Base-by-base conservation (phyloP, 2,329 filamentous ascomycete genomes). In the Fusarium sp. region DNA sequence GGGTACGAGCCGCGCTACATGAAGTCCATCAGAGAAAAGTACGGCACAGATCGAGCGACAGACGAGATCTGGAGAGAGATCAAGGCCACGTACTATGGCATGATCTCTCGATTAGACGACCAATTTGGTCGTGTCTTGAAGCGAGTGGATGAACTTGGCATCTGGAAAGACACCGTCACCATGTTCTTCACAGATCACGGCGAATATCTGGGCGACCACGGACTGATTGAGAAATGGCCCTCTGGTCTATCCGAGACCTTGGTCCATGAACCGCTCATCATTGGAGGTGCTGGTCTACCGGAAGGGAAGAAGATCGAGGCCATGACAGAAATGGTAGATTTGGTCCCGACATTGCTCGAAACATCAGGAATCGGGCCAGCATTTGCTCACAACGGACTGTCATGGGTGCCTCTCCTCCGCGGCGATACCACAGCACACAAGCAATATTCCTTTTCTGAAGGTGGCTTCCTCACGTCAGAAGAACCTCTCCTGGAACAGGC, bases 211-310 rank as follows among this genome's bases (percentile, higher is more conserved):
- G 79, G 79, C 11, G 79, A 82, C 47, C 72, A 80, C 48, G 79
- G 79, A 0, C 65, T 81, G 11, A 78, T 82, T 19, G 79, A 82
- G 64, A 82, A 82, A 53, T 81, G 79, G 78, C 79, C 78, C 0
- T 79, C 76, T 0, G 79, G 75, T 3, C 61, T 80, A 0, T 79
- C 75, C 0, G 76, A 80, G 29, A 71, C 72, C 1, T 71, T 82
- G 1, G 71, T 76, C 0, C 77, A 77, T 14, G 77, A 80, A 46
- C 80, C 79, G 1, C 68, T 81, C 1, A 76, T 81, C 19, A 71
- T 81, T 14, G 79, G 72, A 1, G 78, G 78, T 1, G 77, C 69
- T 0, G 78, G 77, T 0, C 51, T 81, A 1, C 77, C 77, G 1
- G 47, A 69, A 7, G 75, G 75, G 6, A 71, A 71, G 14, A 69